Base-by-base conservation (phyloP, 805 yeast genomes). In the Lachancea waltii region DNA sequence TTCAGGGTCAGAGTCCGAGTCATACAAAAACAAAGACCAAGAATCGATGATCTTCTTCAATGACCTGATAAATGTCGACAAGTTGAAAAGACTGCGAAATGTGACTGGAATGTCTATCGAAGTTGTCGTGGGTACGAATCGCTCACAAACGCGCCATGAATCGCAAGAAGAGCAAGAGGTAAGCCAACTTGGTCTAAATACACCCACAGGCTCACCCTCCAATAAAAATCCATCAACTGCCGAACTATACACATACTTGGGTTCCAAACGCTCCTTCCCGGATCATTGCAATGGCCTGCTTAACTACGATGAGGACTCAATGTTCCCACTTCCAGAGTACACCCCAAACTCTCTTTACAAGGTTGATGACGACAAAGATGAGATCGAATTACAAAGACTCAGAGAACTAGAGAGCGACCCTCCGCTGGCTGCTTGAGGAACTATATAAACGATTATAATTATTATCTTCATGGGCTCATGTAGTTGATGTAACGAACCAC, bases 51-150 rank as follows among this genome's bases (percentile, higher is more conserved):
- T 56, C 3, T 41, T 48, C 17, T 58, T 46, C 40, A 44, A 51
- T 28, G 63, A 60, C 40, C 78, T 81, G 59, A 72, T 85, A 39
- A 86, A 87, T 56, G 90, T 90, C 4, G 95, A 86, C 60, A 73
- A 73, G 50, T 67, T 81, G 52, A 85, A 85, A 57, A 65, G 86
- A 40, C 70, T 77, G 64, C 79, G 78, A 48, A 84, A 87, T 53
- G 86, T 86, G 15, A 66, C 87, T 5, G 85, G 85, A n/a, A 63
- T 85, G 53, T 84, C 87, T 36, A 74, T 85, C 1, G 95, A 84
- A 57, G 73, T 86, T 1, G 68, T 85, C 16, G 70, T 87, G 19
- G 97, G 97, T 3, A 86, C 95, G 0, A 81, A 75, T 48, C 65
- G 90, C 45, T 45, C 7, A 29, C 41, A 34, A 47, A 11, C 20